phyloP scores from a whole-genome alignment of 495 filamentous ascomycete genomes.

The Cenococcum geophilum region DNA sequence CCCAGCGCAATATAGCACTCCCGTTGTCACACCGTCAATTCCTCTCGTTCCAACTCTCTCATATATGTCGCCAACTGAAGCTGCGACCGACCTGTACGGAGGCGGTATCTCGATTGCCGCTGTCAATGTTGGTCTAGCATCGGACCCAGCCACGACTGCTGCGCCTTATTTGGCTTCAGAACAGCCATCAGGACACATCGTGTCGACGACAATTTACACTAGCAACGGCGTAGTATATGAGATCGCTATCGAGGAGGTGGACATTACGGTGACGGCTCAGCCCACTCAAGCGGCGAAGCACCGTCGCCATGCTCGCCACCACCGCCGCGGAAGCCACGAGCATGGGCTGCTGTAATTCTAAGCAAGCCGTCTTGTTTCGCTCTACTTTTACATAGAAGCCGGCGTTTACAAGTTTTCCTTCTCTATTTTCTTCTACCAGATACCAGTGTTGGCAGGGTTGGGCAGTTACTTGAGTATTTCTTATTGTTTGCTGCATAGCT shows the following conservation, averaged over 20 bases:
- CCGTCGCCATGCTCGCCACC: conserved; percentile 12
- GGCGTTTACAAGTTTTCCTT: background rate
- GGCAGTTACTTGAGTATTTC: background rate
- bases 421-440: background rate
- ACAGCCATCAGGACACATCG: conserved; percentile 7
- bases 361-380: background rate
- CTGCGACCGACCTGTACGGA: conserved; percentile 23
- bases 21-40: background rate
- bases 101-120: conserved; percentile 17
- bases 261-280: conserved; percentile 23
- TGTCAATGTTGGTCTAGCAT: conserved; percentile 6
- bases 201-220: conserved; percentile 34
- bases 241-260: conserved; percentile 34
- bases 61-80: conserved; percentile 23
- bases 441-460: background rate
- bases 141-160: conserved; percentile 7
- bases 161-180: conserved; percentile 7
- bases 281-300: conserved; percentile 3
- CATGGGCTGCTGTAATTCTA: background rate
- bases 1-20: background rate
- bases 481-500: background rate
- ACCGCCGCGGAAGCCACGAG: background rate
- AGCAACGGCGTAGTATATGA: conserved; percentile 33
- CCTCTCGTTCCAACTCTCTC: conserved; percentile 19
- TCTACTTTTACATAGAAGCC: background rate